A percentile compares a stretch with the other conserved stretches of the same genome.
These are phyloP conservation scores for Cystobasidiopsis lactophilus DNA, from an alignment of 768 basidiomycete genomes.

Conservation along the genomic window DNA sequence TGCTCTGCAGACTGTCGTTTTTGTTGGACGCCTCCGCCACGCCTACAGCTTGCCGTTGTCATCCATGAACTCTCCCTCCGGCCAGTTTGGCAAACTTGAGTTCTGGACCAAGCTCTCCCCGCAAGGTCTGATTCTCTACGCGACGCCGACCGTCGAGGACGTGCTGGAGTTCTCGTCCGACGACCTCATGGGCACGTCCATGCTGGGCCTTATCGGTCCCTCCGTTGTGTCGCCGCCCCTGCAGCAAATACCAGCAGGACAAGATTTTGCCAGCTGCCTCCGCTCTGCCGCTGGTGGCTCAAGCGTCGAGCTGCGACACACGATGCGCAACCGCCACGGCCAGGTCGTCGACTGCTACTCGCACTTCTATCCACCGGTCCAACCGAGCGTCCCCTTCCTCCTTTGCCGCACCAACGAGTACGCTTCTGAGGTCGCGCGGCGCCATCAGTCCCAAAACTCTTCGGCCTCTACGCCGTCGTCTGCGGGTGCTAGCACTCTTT, in stretches of 20 bases:
- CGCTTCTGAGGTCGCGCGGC: constrained; percentile 5
- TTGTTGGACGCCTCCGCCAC: constrained; percentile 51
- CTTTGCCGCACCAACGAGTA: constrained; percentile 23
- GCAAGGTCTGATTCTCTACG: constrained; percentile 27
- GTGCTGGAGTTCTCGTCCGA: constrained; percentile 22
- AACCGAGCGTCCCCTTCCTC: constrained; percentile 13
- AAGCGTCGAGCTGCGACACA: constrained; percentile 22
- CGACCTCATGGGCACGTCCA: constrained; percentile 16
- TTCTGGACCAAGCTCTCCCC: constrained; percentile 29
- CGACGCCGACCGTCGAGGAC: constrained; percentile 23
- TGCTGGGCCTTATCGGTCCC: constrained; percentile 22
- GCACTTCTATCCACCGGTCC: constrained; percentile 17
- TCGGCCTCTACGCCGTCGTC: background rate
- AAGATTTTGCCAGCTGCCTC: constrained; percentile 20
- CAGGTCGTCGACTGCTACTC: constrained; percentile 23
- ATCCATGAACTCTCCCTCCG: constrained; percentile 33
- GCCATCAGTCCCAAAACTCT: too few relatives aligned
- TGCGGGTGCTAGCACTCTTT: background rate
- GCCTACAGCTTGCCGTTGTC: constrained; percentile 29
- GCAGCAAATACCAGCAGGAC: constrained; percentile 2
- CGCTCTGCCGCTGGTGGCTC: constrained; percentile 16
- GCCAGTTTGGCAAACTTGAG: constrained; percentile 31
- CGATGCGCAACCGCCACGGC: constrained; percentile 20
- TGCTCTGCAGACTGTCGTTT: constrained; percentile 84
- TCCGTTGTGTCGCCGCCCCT: constrained; percentile 4